A percentile compares a stretch with the other conserved stretches of the same genome.
Evolutionary conservation across 2,329 filamentous ascomycete genomes (phyloP).

Genomic region (Gaeumannomyces sp.): DNA sequence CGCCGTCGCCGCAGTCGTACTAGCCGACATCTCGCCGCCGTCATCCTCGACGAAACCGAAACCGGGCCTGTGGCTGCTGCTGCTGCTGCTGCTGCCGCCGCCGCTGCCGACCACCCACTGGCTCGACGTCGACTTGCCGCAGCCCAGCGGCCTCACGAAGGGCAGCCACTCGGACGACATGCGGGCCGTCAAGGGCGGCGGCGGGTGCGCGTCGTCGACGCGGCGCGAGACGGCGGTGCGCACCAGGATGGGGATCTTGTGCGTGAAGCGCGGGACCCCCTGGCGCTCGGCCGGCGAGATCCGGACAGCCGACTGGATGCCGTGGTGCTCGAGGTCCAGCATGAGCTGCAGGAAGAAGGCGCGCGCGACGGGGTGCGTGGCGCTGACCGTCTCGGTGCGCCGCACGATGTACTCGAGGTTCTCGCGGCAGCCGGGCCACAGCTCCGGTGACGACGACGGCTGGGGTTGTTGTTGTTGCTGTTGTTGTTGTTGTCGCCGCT

Average conservation of each 20-base stretch:
- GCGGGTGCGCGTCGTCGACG: too few relatives aligned
- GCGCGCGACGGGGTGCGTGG: conserved; percentile 67
- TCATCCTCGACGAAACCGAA: not conserved
- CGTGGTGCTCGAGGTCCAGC: conserved; percentile 64
- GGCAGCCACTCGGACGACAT: conserved; percentile 34
- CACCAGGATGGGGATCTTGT: conserved; percentile 42
- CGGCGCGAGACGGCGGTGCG: conserved; percentile 34
- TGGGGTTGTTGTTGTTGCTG: too few relatives aligned
- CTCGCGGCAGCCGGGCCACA: not conserved
- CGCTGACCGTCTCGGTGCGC: conserved; percentile 71
- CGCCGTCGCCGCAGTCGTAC: too few relatives aligned
- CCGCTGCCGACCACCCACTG: not conserved
- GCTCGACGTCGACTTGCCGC: not conserved
- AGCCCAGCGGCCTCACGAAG: conserved; percentile 27
- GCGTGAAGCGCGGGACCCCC: conserved; percentile 19
- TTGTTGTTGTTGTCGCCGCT: conserved; percentile 36
- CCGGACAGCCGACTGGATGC: conserved; percentile 23
- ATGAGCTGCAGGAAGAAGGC: conserved; percentile 82
- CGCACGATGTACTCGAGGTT: conserved; percentile 70
- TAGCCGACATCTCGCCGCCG: too few relatives aligned
- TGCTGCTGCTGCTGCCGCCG: not conserved
- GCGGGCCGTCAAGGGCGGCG: too few relatives aligned
- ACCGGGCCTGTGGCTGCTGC: too few relatives aligned
- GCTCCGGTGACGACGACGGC: conserved; percentile 16
- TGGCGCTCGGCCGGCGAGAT: conserved; percentile 23